Evolutionary conservation across 78 protist species (phyloP), one percentile per base, ranked within the genome.

Genomic region (Dictyostelium capitatum): DNA sequence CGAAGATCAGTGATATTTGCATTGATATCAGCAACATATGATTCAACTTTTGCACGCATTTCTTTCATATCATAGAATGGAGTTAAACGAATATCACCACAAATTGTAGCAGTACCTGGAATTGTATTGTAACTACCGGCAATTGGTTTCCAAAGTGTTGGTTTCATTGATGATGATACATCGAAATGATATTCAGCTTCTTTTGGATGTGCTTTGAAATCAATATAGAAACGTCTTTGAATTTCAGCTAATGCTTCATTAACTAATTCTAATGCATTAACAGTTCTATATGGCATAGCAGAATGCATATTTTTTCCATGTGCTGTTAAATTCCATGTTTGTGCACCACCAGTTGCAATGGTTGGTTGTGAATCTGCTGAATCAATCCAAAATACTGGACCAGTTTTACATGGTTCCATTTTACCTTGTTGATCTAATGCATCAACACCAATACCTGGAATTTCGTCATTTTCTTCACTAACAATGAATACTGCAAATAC

Each of bases 401-500:
- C 97, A 28, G 64, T 7, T 57, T 89, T 90, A 81, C 72, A 50
- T 41, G 69, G 75, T n/a, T 95, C 82, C 25, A 95, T 69, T 19
- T 90, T 72, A 25, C 97, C 97, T 20, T 48, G 47, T 23, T 82
- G 73, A 11, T 81, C 79, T 43, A 95, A 51, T 15, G 59, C 90
- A 48, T 95, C 97, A 25, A 89, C 95, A 54, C 97, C 97, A 28
- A 89, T 90, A n/a, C 65, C 73, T 69, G 95, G 92, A 50, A 73
- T 87, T n/a, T 70, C 83, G 28, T 81, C 82, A 79, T 74, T 79
- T 81, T 95, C 97, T 79, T 95, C 97, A 37, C 80, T 57, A 7
- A 94, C 97, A 82, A 95, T 95, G 89, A 90, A 95, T 20, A 95
- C 97, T 53, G 97, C 97, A 50, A 46, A 41, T 0, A 95, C 59